Evolutionary conservation across 2,329 filamentous ascomycete genomes (phyloP).

Genomic region (Ceratocystis colombiana): DNA sequence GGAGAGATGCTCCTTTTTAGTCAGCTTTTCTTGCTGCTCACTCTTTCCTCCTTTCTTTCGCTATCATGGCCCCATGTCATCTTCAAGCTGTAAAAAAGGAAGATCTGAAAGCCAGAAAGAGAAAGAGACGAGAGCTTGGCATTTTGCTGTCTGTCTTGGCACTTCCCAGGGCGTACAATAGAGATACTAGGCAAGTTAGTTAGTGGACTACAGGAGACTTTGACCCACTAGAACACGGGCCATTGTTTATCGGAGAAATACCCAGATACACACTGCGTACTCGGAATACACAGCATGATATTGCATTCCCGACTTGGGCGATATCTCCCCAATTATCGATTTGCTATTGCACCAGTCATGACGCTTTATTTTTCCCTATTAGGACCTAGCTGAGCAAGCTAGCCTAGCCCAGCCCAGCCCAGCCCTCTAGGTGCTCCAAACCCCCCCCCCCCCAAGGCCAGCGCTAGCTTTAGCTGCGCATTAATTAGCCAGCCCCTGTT

Average conservation of each 20-base stretch:
- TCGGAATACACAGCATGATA: no score
- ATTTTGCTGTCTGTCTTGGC: slow-evolving; percentile 11
- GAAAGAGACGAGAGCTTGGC: background rate
- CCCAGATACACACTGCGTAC: background rate
- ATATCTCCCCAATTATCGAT: no score
- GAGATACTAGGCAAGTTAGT: background rate
- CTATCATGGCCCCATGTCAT: background rate
- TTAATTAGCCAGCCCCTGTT: background rate
- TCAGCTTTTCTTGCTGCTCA: background rate
- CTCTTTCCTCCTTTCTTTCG: background rate
- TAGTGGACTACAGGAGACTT: background rate
- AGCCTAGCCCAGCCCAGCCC: background rate
- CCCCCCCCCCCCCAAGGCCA: background rate
- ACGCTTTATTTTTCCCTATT: no score
- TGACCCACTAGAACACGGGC: slow-evolving; percentile 2
- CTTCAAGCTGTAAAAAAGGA: background rate
- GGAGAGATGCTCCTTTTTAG: slow-evolving; percentile 5
- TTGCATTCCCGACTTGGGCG: no score
- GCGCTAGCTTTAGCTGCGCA: background rate
- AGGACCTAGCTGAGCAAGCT: background rate
- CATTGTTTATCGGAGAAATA: slow-evolving; percentile 14
- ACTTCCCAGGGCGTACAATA: background rate
- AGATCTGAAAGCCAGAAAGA: background rate
- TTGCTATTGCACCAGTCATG: no score
- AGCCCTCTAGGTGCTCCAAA: background rate